Evolutionary conservation across 192 early-diverging fungal genomes (phyloP).

Genomic region (Podila verticillata): DNA sequence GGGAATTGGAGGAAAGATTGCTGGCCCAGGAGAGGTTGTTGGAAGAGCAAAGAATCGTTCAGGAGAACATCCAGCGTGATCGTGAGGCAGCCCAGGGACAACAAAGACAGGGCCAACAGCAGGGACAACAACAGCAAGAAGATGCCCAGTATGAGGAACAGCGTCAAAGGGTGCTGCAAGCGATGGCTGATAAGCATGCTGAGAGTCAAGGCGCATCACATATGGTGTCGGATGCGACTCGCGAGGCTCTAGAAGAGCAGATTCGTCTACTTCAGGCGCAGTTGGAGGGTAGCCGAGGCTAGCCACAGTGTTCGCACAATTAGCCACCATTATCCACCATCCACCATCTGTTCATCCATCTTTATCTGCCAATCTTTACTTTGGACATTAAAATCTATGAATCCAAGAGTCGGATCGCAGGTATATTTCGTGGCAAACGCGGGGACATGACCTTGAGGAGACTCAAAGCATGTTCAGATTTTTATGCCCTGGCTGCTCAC

Average conservation of each 20-base stretch:
- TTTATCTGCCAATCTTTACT: no score
- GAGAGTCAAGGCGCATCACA: background rate
- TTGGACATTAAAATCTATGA: no score
- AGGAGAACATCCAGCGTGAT: slow-evolving; percentile 2
- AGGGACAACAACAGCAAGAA: background rate
- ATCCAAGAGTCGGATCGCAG: no score
- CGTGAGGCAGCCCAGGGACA: background rate
- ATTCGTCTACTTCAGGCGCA: slow-evolving; percentile 24
- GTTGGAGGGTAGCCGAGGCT: background rate
- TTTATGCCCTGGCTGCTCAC: no score
- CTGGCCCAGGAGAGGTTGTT: slow-evolving; percentile 1
- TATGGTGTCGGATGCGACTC: background rate
- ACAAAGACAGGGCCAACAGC: background rate
- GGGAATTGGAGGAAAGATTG: background rate
- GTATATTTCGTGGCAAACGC: no score
- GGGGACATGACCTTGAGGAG: no score
- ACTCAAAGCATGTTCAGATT: no score
- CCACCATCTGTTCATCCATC: no score
- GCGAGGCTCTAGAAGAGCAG: slow-evolving; percentile 26
- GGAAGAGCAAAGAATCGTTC: slow-evolving; percentile 1
- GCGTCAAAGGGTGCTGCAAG: background rate
- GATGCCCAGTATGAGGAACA: background rate
- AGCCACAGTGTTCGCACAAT: no score
- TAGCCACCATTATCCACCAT: no score
- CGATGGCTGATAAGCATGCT: background rate